phyloP scores from a whole-genome alignment of 2,329 filamentous ascomycete species.

The Bipolaris zeicola region DNA sequence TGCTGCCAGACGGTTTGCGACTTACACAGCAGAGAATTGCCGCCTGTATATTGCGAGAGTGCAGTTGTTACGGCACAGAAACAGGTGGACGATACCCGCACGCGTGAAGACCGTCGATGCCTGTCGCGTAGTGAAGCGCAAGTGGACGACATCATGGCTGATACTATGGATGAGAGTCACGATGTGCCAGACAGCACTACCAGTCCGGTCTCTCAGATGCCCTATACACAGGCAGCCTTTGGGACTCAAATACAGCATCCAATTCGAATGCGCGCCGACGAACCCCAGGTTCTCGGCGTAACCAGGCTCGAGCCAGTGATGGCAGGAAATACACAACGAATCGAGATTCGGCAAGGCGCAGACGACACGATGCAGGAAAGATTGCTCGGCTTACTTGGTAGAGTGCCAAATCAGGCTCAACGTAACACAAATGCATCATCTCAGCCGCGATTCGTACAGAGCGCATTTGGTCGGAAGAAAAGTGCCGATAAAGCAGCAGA shows the following conservation, averaged over 20 bases:
- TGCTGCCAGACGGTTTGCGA: neutral
- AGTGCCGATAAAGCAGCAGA: neutral
- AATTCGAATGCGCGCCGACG: constrained; percentile 1
- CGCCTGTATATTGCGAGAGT: constrained; percentile 14
- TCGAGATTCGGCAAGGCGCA: constrained; percentile 15
- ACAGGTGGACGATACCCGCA: constrained; percentile 20
- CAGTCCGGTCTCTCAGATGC: constrained; percentile 22
- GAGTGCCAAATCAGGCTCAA: neutral
- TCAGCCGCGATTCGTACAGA: neutral
- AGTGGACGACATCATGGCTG: constrained; percentile 17
- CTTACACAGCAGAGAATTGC: neutral
- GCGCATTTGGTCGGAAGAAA: constrained; percentile 2
- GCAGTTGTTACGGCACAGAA: constrained; percentile 10
- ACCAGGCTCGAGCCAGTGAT: constrained; percentile 27
- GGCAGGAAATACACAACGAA: constrained; percentile 26
- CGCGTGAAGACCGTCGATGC: constrained; percentile 23
- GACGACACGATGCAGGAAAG: neutral
- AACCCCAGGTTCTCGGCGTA: constrained; percentile 16
- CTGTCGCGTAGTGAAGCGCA: constrained; percentile 12
- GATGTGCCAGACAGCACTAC: neutral
- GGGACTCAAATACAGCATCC: constrained; percentile 29
- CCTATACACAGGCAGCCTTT: constrained; percentile 29
- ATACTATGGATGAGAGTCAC: neutral
- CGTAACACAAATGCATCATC: neutral
- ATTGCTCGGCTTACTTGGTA: neutral